Evolutionary conservation across 768 basidiomycete species (phyloP).

Genomic region (Tylopilus sp.): DNA sequence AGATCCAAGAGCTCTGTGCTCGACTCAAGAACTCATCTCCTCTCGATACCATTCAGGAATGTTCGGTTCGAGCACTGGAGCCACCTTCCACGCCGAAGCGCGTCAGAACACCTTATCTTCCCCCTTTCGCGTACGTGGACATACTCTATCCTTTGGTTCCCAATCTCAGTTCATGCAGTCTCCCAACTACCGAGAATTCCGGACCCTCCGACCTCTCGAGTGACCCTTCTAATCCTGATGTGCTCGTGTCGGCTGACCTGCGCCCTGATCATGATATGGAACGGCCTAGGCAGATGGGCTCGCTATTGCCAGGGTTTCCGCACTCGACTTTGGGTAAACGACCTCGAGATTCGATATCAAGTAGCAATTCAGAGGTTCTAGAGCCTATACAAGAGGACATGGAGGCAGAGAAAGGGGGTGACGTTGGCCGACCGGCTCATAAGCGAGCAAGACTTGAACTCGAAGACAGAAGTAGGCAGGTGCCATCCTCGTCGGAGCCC

Average conservation of each 20-base stretch:
- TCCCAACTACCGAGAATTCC: conserved; percentile 16
- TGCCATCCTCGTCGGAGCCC: conserved; percentile 7
- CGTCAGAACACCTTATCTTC: conserved; percentile 29
- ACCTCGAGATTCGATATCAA: conserved; percentile 49
- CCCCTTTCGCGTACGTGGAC: conserved; percentile 25
- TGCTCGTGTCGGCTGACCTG: conserved; percentile 5
- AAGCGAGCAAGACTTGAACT: conserved; percentile 46
- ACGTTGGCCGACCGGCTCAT: conserved; percentile 43
- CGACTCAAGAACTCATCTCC: conserved; percentile 12
- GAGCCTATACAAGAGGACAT: conserved; percentile 42
- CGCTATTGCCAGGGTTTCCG: conserved; percentile 36
- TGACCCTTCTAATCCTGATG: conserved; percentile 21
- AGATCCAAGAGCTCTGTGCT: conserved; percentile 32
- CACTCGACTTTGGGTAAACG: conserved; percentile 63
- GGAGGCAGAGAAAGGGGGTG: conserved; percentile 38
- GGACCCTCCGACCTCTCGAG: conserved; percentile 19
- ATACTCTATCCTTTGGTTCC: not conserved
- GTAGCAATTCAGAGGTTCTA: conserved; percentile 37
- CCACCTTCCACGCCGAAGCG: conserved; percentile 35
- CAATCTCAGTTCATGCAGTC: conserved; percentile 20
- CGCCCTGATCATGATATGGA: conserved; percentile 8
- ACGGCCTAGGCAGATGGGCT: conserved; percentile 12
- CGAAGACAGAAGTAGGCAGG: conserved; percentile 24
- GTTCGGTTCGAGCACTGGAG: conserved; percentile 22
- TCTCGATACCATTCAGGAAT: conserved; percentile 10